Percentiles rank a stretch among this genome's conserved stretches.
These are phyloP conservation scores for Tuctoria greenei DNA, from an alignment of 176 grass and related monocot species.

Conservation along the genomic window DNA sequence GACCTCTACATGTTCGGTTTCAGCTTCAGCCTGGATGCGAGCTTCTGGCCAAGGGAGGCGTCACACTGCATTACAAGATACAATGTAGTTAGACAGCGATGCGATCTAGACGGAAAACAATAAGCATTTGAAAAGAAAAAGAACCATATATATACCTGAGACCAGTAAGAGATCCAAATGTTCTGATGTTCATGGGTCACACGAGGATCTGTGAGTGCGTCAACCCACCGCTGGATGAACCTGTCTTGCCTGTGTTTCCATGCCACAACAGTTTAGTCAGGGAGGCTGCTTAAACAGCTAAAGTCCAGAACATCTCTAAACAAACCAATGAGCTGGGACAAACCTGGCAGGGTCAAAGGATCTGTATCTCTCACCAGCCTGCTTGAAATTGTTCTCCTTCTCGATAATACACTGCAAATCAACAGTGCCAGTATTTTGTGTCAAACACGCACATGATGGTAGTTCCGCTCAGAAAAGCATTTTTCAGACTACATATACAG, in stretches of 20 bases:
- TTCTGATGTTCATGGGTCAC: constrained; percentile 65
- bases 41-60: constrained; percentile 58
- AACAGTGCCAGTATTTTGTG: background rate
- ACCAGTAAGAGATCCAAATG: constrained; percentile 86
- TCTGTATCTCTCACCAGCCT: constrained; percentile 78
- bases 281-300: background rate
- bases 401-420: constrained; percentile 65
- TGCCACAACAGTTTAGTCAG: constrained; percentile 19
- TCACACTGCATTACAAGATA: constrained; percentile 55
- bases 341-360: constrained; percentile 79
- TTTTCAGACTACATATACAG: background rate
- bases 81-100: background rate
- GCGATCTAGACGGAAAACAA: background rate
- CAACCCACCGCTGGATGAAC: constrained; percentile 73
- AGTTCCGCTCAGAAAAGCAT: background rate
- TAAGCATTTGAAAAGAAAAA: background rate
- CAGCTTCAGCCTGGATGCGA: constrained; percentile 57
- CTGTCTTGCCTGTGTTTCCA: constrained; percentile 66
- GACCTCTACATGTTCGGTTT: constrained; percentile 63
- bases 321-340: background rate
- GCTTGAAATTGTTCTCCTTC: constrained; percentile 93
- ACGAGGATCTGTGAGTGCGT: constrained; percentile 57
- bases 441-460: background rate
- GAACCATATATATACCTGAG: constrained; percentile 49
- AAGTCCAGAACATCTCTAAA: background rate